Conservation (phyloP, 2,329 filamentous ascomycete genomes). For the Verruconis gallopava region DNA sequence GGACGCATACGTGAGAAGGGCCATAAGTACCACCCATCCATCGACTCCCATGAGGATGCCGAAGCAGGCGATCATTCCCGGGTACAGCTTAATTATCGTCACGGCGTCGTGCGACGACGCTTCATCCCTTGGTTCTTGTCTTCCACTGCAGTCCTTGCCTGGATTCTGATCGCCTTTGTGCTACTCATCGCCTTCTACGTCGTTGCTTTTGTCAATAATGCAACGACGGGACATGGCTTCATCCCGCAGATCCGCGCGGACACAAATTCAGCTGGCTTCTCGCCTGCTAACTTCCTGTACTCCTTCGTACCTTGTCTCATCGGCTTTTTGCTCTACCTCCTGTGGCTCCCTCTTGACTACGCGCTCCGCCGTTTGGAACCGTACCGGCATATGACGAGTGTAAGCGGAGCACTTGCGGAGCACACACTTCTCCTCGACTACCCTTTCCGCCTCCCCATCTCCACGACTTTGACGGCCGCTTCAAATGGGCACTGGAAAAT, state of each 20-base stretch:
- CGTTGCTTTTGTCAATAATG: slow-evolving; percentile 62
- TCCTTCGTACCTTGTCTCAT: slow-evolving; percentile 58
- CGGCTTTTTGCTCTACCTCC: slow-evolving; percentile 53
- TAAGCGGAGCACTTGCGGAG: slow-evolving; percentile 48
- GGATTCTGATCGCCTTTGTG: slow-evolving; percentile 35
- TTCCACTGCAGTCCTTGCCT: slow-evolving; percentile 51
- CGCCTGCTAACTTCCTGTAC: slow-evolving; percentile 78
- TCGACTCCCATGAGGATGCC: slow-evolving; percentile 6
- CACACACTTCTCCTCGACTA: slow-evolving; percentile 59
- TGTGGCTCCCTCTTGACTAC: slow-evolving; percentile 54
- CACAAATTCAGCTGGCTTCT: slow-evolving; percentile 53
- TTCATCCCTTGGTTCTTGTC: slow-evolving; percentile 69
- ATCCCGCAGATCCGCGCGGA: slow-evolving; percentile 50
- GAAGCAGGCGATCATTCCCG: slow-evolving; percentile 24
- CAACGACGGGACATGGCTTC: slow-evolving; percentile 54
- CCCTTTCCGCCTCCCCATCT: slow-evolving; percentile 50
- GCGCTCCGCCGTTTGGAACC: slow-evolving; percentile 54
- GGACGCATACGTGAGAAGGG: slow-evolving; percentile 36
- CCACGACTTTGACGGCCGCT: slow-evolving; percentile 44
- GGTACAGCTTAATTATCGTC: slow-evolving; percentile 39
- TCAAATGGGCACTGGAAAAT: slow-evolving; percentile 53
- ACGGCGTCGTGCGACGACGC: slow-evolving; percentile 43
- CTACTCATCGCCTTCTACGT: slow-evolving; percentile 44
- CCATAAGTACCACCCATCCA: slow-evolving; percentile 13
- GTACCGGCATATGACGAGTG: slow-evolving; percentile 49